phyloP scores from a whole-genome alignment of 441 rosid species.

The Dalechampia spathulata region DNA sequence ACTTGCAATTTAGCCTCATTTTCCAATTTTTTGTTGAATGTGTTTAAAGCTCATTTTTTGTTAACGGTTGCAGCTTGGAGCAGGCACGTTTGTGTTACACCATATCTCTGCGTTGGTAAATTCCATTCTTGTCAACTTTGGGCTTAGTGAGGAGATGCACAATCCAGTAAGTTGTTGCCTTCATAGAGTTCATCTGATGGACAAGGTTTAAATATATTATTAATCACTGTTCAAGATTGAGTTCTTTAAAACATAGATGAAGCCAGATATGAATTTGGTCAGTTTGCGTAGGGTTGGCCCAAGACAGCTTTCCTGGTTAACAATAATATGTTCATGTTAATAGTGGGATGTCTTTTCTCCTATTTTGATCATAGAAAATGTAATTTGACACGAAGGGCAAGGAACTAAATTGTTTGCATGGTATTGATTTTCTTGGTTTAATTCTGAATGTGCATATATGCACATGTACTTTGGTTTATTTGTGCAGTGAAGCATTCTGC shows the following conservation, averaged over 20 bases:
- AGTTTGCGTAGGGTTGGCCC: too few species aligned
- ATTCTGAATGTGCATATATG: not conserved
- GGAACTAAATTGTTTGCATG: not conserved
- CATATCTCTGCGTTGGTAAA: conserved; percentile 68
- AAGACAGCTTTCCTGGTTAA: conserved; percentile 1
- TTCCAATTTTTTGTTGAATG: conserved; percentile 7
- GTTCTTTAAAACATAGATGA: too few species aligned
- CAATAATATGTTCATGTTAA: not conserved
- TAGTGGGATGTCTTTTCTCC: not conserved
- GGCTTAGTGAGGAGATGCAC: conserved; percentile 89
- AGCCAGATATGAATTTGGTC: too few species aligned
- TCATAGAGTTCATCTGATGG: not conserved
- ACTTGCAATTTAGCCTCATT: conserved; percentile 5
- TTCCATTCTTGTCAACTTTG: conserved; percentile 68
- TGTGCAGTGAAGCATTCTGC: not conserved
- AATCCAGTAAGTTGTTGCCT: conserved; percentile 55
- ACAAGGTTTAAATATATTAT: too few species aligned
- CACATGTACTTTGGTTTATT: not conserved
- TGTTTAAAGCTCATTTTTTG: conserved; percentile 14
- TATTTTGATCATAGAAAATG: not conserved
- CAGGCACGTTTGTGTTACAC: conserved; percentile 74
- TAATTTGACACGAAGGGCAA: not conserved
- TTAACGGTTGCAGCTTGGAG: conserved; percentile 57
- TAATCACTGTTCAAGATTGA: too few species aligned
- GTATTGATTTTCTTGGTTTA: not conserved